Conservation (phyloP, 106 monocot genomes). For the Agapanthus africanus region DNA sequence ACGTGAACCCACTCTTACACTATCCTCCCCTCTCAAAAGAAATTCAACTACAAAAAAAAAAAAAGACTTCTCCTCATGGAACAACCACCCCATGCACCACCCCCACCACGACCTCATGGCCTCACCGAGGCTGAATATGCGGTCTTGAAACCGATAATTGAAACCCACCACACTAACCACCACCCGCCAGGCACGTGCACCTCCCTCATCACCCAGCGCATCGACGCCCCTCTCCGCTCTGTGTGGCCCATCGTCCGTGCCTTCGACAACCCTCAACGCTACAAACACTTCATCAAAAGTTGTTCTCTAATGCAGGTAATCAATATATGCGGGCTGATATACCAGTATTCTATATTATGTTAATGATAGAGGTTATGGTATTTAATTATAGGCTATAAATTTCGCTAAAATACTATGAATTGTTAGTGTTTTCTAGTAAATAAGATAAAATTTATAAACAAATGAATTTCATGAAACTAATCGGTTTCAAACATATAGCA, state of each 20-base stretch:
- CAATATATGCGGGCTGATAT: too few species aligned
- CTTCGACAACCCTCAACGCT: conserved; percentile 65
- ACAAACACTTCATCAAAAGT: conserved; percentile 89
- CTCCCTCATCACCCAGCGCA: conserved; percentile 60
- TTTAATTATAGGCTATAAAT: too few species aligned
- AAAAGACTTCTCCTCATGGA: too few species aligned
- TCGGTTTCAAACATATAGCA: too few species aligned
- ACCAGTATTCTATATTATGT: too few species aligned
- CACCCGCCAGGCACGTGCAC: conserved; percentile 25
- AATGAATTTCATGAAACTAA: too few species aligned
- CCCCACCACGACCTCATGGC: conserved; percentile 11
- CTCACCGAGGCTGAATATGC: conserved; percentile 23
- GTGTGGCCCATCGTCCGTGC: conserved; percentile 67
- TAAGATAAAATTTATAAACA: too few species aligned
- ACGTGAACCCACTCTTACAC: too few species aligned
- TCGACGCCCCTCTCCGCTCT: conserved; percentile 38
- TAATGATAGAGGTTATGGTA: too few species aligned
- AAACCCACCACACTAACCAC: conserved; percentile 2
- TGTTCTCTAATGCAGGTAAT: conserved; percentile 14
- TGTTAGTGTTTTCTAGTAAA: too few species aligned
- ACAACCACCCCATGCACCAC: background rate
- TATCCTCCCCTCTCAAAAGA: background rate
- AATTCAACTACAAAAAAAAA: background rate
- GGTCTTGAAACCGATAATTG: conserved; percentile 23
- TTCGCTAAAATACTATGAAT: too few species aligned